Evolutionary conservation across 169 alveolate species (phyloP), one percentile per base, ranked within the genome.

Genomic region (Plasmodium knowlesi): DNA sequence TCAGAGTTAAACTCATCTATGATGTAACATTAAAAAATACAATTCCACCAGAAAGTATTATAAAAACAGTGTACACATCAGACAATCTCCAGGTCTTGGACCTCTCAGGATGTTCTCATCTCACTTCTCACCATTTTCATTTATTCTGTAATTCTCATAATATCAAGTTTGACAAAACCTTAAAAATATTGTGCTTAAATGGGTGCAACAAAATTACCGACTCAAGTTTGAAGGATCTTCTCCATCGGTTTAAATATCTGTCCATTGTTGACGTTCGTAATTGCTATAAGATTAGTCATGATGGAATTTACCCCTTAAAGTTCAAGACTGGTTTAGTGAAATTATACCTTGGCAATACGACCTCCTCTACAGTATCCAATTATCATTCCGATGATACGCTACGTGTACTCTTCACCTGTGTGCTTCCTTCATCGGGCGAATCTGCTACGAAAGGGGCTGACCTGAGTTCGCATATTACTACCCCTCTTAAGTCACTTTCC

Each of bases 1-100:
- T 79, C 53, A 28, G 94, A 14, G 6, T 41, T 46, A 88, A 88
- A 67, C 82, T 88, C 50, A 79, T 88, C 2, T 67, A 88, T 67
- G 82, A 88, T 41, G 94, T 57, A 32, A 79, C 94, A 10, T 78
- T 88, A 67, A 88, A 88, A 88, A 88, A 80, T 88, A 39, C 94
- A 6, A 88, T 88, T 3, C 61, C 94, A 5, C 89, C 94, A 10
- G 94, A 88, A 14, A 88, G 94, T 34, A 76, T 88, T 54, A 57
- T 88, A 22, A 88, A 88, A 78, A 88, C 94, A 10, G 67, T 88
- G 22, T 88, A 79, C 34, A 16, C 73, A 10, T 88, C 94, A 39
- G 61, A 41, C 12, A 88, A 79, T 0, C 28, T 88, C 19, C 78
- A 88, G 6, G 50, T 88, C 32, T 41, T 88, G 43, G 94, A 88